These are phyloP conservation scores for Cladophialophora yegresii DNA, from an alignment of 2,329 filamentous ascomycete genomes.

Conservation along the genomic window DNA sequence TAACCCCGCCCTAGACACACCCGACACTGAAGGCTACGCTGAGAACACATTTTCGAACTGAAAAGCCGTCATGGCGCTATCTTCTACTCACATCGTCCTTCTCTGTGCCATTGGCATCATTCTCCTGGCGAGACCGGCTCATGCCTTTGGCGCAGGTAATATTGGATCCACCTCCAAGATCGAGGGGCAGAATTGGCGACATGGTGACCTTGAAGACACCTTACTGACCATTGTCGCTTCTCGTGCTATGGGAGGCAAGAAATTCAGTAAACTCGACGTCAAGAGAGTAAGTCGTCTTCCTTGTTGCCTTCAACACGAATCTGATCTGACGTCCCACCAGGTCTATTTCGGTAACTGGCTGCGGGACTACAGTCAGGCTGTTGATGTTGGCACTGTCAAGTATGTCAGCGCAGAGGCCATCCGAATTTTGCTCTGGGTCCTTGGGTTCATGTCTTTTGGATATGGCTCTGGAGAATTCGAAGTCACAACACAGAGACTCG, in stretches of 20 bases:
- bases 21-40: background rate
- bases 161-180: slow-evolving; percentile 76
- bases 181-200: slow-evolving; percentile 84
- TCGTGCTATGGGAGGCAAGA: slow-evolving; percentile 67
- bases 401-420: slow-evolving; percentile 88
- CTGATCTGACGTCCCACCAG: slow-evolving; percentile 45
- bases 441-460: slow-evolving; percentile 87
- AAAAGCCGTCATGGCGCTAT: slow-evolving; percentile 31
- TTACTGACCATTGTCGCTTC: slow-evolving; percentile 72
- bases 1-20: background rate
- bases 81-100: slow-evolving; percentile 32
- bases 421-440: slow-evolving; percentile 80
- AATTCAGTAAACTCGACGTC: slow-evolving; percentile 84
- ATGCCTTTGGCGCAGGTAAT: slow-evolving; percentile 85
- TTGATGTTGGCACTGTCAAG: slow-evolving; percentile 91
- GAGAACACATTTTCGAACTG: background rate
- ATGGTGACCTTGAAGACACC: slow-evolving; percentile 91
- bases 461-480: slow-evolving; percentile 83
- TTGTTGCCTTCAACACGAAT: background rate
- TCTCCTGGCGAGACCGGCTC: slow-evolving; percentile 65
- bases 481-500: slow-evolving; percentile 74
- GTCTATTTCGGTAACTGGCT: slow-evolving; percentile 98
- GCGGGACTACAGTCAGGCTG: slow-evolving; percentile 87
- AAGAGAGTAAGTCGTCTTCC: slow-evolving; percentile 49
- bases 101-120: slow-evolving; percentile 51